phyloP scores from a whole-genome alignment of 2,329 filamentous ascomycete genomes.

The Apiospora phragmitis region DNA sequence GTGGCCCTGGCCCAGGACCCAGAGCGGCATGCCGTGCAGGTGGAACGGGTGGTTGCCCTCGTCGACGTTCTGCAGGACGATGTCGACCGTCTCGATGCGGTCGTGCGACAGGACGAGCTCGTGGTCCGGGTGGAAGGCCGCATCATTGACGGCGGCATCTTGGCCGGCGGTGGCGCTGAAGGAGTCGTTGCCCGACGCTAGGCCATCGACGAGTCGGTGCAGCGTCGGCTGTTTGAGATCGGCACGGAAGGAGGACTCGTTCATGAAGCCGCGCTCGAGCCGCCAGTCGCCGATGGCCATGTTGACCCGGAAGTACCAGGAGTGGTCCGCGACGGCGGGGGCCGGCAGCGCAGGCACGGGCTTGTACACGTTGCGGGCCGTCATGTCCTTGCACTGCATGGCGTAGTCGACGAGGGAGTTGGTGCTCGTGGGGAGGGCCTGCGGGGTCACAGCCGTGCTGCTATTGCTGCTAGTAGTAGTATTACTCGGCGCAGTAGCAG shows the following conservation, averaged over 20 bases:
- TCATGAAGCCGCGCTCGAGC: conserved; percentile 59
- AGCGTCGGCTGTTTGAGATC: conserved; percentile 49
- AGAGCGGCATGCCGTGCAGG: conserved; percentile 64
- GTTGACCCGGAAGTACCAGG: conserved; percentile 56
- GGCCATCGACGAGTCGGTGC: conserved; percentile 48
- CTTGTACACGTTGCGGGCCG: conserved; percentile 40
- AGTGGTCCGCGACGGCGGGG: conserved; percentile 49
- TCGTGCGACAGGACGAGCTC: conserved; percentile 59
- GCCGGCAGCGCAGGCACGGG: conserved; percentile 45
- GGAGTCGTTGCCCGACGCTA: conserved; percentile 42
- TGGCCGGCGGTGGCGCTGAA: conserved; percentile 45
- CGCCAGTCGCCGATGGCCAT: conserved; percentile 61
- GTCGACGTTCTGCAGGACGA: conserved; percentile 64
- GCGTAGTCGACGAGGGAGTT: conserved; percentile 34
- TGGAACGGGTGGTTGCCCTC: conserved; percentile 66
- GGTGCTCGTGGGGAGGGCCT: conserved; percentile 37
- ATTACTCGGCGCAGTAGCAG: not conserved
- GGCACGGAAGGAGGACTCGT: conserved; percentile 53
- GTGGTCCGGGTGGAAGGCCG: conserved; percentile 41
- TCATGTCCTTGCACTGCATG: conserved; percentile 52
- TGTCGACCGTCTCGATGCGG: conserved; percentile 51
- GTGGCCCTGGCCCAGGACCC: conserved; percentile 61
- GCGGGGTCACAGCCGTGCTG: conserved; percentile 29
- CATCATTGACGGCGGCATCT: conserved; percentile 48
- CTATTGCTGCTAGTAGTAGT: conserved; percentile 36